Evolutionary conservation across 1,284 basidiomycete species (phyloP), one percentile per base, ranked within the genome.

Genomic region (Mycena sp.): DNA sequence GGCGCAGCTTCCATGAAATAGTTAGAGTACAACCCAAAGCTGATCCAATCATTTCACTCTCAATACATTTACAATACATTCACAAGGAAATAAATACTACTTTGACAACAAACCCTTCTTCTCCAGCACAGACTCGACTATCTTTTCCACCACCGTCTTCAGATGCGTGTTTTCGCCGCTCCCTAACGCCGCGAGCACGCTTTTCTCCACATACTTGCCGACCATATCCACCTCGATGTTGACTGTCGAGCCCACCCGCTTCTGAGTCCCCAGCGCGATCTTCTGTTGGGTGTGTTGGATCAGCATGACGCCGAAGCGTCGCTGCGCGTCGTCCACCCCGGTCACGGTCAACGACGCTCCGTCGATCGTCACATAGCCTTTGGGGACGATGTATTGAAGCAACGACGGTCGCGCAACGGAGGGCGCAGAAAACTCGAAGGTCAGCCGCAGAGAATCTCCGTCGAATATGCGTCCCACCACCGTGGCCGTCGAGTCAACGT

Each of bases 221-320:
- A 96, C 90, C 91, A 96, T 96, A 77, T 97, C 96, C 61, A 94
- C 95, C 84, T 99, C 97, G 74, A 99, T 91, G 80, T 99, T 99
- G 73, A 99, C 96, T 75, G 88, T 92, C 54, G 91, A 88, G 0
- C 96, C 96, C 0, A 93, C 80, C 13, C 81, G 79, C 83, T 99
- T 98, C 68, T 83, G 52, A 25, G 52, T 86, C 39, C 89, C 88
- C 62, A 99, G 85, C 9, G 96, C 95, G 73, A 98, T 94, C 82
- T 93, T 95, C 77, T 91, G 85, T 79, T 98, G 96, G 41, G 96
- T 98, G 81, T 99, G 97, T 73, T 91, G 91, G 81, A 99, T 98
- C 73, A 99, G 89, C 95, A 99, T 99, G 73, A 99, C 89, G 48
- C 93, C 92, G 80, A 99, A 98, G 63, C 85, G 89, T n/a, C 89